These are phyloP conservation scores for Penicillium steckii DNA, from an alignment of 495 filamentous ascomycete species.

Conservation along the genomic window DNA sequence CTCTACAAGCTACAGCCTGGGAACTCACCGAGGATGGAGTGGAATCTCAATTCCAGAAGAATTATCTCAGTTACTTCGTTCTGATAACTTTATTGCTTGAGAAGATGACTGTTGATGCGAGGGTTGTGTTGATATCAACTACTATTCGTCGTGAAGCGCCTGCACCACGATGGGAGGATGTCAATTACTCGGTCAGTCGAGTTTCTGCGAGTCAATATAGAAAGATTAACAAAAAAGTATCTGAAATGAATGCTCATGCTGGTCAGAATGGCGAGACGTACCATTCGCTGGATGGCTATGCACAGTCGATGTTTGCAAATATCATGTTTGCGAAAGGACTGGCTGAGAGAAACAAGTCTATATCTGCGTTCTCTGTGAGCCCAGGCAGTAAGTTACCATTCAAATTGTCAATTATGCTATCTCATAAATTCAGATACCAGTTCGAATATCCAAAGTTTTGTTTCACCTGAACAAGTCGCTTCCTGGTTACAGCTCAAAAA, in stretches of 20 bases:
- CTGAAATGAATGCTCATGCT: background rate
- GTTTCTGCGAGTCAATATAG: too few species aligned
- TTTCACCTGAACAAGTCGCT: conserved; percentile 16
- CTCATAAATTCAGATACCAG: conserved; percentile 16
- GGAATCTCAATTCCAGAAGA: conserved; percentile 26
- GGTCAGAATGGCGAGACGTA: conserved; percentile 19
- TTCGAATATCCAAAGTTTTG: conserved; percentile 16
- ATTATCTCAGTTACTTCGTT: conserved; percentile 26
- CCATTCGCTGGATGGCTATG: conserved; percentile 24
- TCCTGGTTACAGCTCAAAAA: conserved; percentile 24
- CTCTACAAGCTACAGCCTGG: conserved; percentile 19
- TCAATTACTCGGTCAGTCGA: conserved; percentile 19
- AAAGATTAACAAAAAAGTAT: too few species aligned
- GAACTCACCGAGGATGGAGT: conserved; percentile 17
- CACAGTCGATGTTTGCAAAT: conserved; percentile 29
- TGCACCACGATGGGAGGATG: conserved; percentile 20
- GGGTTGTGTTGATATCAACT: conserved; percentile 22
- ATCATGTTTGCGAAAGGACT: conserved; percentile 25
- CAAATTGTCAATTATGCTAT: background rate
- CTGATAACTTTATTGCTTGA: conserved; percentile 16
- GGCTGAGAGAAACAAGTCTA: conserved; percentile 8
- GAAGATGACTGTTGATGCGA: conserved; percentile 3
- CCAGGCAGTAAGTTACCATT: conserved; percentile 20
- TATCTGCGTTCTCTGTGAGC: conserved; percentile 22
- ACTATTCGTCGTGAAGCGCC: conserved; percentile 19